Conservation (phyloP, 1,139 yeast species). For the Wickerhamomyces sp. region DNA sequence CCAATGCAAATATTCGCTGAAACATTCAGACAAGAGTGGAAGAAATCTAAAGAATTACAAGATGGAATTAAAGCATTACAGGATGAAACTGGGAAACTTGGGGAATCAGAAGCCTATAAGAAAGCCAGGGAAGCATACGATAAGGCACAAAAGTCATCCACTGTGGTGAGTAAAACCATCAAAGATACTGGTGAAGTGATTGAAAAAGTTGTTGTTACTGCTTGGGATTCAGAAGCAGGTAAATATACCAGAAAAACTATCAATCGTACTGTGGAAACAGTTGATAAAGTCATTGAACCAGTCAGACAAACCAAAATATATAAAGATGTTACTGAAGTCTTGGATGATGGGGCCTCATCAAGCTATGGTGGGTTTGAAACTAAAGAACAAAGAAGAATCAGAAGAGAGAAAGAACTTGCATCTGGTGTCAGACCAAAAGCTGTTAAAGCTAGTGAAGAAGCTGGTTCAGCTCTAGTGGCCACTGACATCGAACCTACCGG, state of each 20-base stretch:
- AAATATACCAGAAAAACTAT: constrained; percentile 83
- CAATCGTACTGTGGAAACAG: constrained; percentile 70
- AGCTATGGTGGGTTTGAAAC: constrained; percentile 91
- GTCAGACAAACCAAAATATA: constrained; percentile 87
- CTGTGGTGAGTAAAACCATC: constrained; percentile 81
- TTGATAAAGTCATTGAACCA: constrained; percentile 85
- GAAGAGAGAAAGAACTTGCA: constrained; percentile 66
- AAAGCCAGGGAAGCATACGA: constrained; percentile 92
- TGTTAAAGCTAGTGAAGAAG: constrained; percentile 76
- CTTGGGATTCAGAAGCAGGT: constrained; percentile 97
- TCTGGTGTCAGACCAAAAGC: constrained; percentile 58
- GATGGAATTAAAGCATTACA: constrained; percentile 91
- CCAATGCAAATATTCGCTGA: constrained; percentile 92
- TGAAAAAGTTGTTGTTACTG: constrained; percentile 83
- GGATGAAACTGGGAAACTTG: constrained; percentile 93
- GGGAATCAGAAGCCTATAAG: constrained; percentile 91
- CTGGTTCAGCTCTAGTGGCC: constrained; percentile 77
- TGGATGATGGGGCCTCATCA: constrained; percentile 86
- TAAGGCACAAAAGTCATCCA: constrained; percentile 71
- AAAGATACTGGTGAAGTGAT: constrained; percentile 91
- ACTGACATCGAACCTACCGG: constrained; percentile 75
- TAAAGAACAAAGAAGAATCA: constrained; percentile 73
- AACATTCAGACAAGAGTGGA: constrained; percentile 87
- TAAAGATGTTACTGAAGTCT: constrained; percentile 82
- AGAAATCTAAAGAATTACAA: constrained; percentile 83